Evolutionary conservation across 805 yeast genomes (phyloP), one percentile per base, ranked within the genome.

Genomic region (Candida nitratophila): DNA sequence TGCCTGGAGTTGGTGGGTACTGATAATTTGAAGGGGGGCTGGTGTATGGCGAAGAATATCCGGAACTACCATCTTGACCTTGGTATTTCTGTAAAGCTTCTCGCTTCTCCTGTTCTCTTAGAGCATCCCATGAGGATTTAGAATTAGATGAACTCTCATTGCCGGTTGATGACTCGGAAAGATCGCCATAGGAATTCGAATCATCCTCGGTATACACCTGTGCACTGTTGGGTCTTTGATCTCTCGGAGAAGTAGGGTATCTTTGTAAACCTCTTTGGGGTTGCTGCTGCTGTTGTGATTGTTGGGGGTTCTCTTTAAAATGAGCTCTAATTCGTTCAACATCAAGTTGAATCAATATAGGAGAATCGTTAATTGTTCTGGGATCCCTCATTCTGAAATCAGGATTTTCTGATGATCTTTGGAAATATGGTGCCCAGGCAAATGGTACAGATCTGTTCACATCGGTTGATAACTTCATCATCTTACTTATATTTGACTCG

Each of bases 321-420:
- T 32, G 35, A 32, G 35, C 35, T 32, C n/a, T 32, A 17, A 32
- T 16, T 16, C 35, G 5, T 6, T 32, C 35, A n/a, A 32, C n/a
- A 32, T 32, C 35, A 32, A 32, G 21, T 11, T 32, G 35, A 16
- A 32, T 4, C 26, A 34, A 34, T 20, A 4, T 11, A 20, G 37
- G 20, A 20, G 26, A 6, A 11, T 20, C 26, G 26, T 8, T 12
- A 11, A 34, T 22, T 11, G 10, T 22, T 24, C 30, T 36, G 4
- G 39, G 89, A 53, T 82, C 83, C 44, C 73, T 74, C 50, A 82
- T 60, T 33, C 74, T 65, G 40, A 68, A 68, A 19, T 67, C 69
- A 0, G 82, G 79, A 50, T 81, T 74, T 16, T 67, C 66, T 33
- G 70, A 64, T 0, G 85, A 72, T 46, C 68, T 59, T 40, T 68